Conservation (phyloP, 1,284 basidiomycete species). For the Termitomyces sp. region DNA sequence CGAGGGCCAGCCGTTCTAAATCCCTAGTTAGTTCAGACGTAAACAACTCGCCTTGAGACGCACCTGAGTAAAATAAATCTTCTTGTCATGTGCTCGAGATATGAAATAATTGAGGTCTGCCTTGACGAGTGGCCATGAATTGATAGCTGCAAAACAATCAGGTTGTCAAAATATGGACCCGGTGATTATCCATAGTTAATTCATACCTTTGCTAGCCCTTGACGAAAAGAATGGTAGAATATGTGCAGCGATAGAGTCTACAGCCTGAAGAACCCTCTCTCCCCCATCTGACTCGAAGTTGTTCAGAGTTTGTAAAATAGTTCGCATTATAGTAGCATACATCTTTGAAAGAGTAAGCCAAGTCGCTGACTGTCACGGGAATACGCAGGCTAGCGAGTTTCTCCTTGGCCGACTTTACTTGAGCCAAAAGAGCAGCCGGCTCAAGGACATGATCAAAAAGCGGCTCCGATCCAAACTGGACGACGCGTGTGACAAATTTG, state of each 20-base stretch:
- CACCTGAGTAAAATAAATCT: constrained; percentile 68
- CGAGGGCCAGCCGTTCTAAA: constrained; percentile 71
- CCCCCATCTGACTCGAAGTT: constrained; percentile 30
- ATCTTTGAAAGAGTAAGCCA: constrained; percentile 41
- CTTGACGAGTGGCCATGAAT: constrained; percentile 59
- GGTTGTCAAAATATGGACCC: background rate
- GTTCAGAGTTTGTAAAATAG: background rate
- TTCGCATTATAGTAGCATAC: constrained; percentile 17
- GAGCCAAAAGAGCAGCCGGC: constrained; percentile 43
- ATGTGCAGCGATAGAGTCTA: constrained; percentile 67
- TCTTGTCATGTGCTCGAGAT: constrained; percentile 49
- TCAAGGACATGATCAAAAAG: constrained; percentile 59
- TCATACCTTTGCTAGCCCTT: constrained; percentile 50
- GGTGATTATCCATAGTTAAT: background rate
- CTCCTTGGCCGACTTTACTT: constrained; percentile 49
- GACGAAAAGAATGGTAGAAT: constrained; percentile 71
- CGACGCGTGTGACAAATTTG: constrained; percentile 58
- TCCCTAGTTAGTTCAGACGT: background rate
- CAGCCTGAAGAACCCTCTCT: constrained; percentile 52
- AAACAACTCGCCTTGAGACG: background rate
- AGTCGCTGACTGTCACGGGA: constrained; percentile 59
- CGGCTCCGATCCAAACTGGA: constrained; percentile 73
- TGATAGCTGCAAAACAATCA: constrained; percentile 31
- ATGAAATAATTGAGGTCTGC: constrained; percentile 62
- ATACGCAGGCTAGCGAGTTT: constrained; percentile 51